phyloP scores from a whole-genome alignment of 148 eudicot genomes.

The Vaccinium myrtillus region DNA sequence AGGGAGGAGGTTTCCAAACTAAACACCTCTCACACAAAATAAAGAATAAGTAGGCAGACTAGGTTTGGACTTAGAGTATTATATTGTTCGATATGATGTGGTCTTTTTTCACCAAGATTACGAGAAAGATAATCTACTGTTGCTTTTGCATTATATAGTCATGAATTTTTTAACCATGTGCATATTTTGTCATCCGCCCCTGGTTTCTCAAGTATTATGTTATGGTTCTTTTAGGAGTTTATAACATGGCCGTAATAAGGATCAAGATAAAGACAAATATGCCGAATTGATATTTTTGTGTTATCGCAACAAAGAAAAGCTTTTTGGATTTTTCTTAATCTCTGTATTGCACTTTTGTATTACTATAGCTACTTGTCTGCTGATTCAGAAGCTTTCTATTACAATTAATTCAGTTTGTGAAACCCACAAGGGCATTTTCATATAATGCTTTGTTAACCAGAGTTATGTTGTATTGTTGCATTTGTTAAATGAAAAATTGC shows the following conservation, averaged over 20 bases:
- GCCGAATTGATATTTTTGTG: no score
- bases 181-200: not conserved
- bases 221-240: not conserved
- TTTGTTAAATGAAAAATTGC: constrained; percentile 41
- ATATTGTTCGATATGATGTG: not conserved
- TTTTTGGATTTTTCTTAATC: no score
- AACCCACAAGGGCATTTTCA: not conserved
- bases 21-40: not conserved
- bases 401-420: not conserved
- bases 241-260: not conserved
- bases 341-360: not conserved
- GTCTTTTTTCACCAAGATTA: not conserved
- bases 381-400: not conserved
- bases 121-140: not conserved
- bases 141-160: not conserved
- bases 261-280: no score
- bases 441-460: not conserved
- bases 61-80: not conserved
- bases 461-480: constrained; percentile 12
- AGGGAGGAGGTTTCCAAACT: not conserved
- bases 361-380: not conserved
- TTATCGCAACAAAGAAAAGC: no score
- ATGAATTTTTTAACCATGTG: not conserved
- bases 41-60: not conserved
- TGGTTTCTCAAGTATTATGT: not conserved